Conservation (phyloP, 2,329 filamentous ascomycete species). For the Fusarium annulatum region DNA sequence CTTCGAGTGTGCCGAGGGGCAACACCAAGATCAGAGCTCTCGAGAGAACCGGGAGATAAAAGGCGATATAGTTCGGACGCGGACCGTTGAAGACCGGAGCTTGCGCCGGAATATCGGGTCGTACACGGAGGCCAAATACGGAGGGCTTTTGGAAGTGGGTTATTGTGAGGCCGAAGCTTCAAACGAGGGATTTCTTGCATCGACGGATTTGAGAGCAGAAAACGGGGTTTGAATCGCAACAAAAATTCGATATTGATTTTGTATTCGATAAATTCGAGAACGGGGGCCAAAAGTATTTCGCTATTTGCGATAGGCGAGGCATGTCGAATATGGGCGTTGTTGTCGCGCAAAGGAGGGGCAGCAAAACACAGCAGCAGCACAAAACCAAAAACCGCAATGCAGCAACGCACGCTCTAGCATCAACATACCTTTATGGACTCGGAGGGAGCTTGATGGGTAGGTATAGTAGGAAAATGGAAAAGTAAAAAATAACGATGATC, state of each 20-base stretch:
- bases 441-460: slow-evolving; percentile 38
- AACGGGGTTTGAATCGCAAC: not conserved
- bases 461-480: not conserved
- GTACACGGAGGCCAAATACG: slow-evolving; percentile 35
- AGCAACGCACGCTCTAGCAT: slow-evolving; percentile 5
- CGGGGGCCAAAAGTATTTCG: slow-evolving; percentile 7
- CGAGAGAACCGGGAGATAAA: not conserved
- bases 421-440: slow-evolving; percentile 37
- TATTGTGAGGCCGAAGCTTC: slow-evolving; percentile 8
- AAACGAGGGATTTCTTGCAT: slow-evolving; percentile 36
- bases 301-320: slow-evolving; percentile 27
- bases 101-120: slow-evolving; percentile 36
- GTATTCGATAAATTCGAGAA: slow-evolving; percentile 6
- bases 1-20: slow-evolving; percentile 21
- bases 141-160: slow-evolving; percentile 6
- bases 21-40: slow-evolving; percentile 6
- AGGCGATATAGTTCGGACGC: not conserved
- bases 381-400: slow-evolving; percentile 32
- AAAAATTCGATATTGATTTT: not conserved
- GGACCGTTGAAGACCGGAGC: slow-evolving; percentile 10
- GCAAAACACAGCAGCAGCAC: slow-evolving; percentile 15
- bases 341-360: slow-evolving; percentile 39
- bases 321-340: slow-evolving; percentile 11
- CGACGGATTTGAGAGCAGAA: not conserved
- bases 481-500: slow-evolving; percentile 18